A percentile compares a stretch with the other conserved stretches of the same genome.
Conservation (phyloP, 139 green algal genomes). For the Chlorokybus atmophyticus region DNA sequence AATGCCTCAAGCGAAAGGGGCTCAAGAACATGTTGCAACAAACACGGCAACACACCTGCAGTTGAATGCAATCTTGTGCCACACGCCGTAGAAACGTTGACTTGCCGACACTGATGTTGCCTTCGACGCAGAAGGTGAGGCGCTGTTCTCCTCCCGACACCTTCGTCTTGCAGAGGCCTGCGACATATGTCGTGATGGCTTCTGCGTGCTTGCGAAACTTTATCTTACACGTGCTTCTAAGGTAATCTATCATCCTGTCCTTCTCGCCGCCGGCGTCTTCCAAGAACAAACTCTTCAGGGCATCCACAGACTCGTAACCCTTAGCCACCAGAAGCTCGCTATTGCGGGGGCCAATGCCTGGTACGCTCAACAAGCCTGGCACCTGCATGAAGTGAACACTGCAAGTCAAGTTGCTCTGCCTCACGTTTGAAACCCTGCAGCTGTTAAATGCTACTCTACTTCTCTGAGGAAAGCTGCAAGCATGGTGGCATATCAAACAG, state of each 20-base stretch:
- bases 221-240: background rate
- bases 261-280: constrained; percentile 14
- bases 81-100: constrained; percentile 73
- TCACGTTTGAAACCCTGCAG: too few species aligned
- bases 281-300: constrained; percentile 26
- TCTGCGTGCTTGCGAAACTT: background rate
- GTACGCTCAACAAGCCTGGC: constrained; percentile 15
- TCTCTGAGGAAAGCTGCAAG: too few species aligned
- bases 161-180: background rate
- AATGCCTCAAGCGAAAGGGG: background rate
- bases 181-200: background rate
- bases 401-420: too few species aligned
- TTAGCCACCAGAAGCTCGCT: constrained; percentile 13
- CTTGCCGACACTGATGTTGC: constrained; percentile 93
- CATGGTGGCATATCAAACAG: too few species aligned
- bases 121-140: constrained; percentile 87
- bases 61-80: constrained; percentile 10
- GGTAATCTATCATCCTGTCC: background rate
- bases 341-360: constrained; percentile 7
- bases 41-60: background rate
- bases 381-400: too few species aligned
- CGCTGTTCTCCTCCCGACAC: background rate
- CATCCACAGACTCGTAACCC: constrained; percentile 22
- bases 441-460: too few species aligned
- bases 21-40: background rate